Percentiles rank a stretch among this genome's conserved stretches.
Evolutionary conservation across 176 grass and related monocot species (phyloP).

Genomic region (Melocanna baccifera): DNA sequence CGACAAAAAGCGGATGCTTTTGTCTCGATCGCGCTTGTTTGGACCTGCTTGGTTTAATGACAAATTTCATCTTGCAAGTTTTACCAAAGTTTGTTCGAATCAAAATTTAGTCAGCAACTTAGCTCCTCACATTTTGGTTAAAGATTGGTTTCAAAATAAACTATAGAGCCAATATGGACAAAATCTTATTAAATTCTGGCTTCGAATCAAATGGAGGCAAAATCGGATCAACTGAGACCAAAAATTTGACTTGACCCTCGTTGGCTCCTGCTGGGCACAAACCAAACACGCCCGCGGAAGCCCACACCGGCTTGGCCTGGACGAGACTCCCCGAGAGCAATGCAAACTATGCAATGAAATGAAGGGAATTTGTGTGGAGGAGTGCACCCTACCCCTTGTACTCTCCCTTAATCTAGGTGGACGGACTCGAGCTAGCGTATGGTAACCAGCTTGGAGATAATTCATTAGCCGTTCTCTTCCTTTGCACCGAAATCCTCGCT

Average conservation of each 20-base stretch:
- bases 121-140: no score
- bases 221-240: no score
- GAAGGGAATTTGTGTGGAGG: conserved; percentile 24
- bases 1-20: conserved; percentile 52
- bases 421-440: neutral
- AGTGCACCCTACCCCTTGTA: neutral
- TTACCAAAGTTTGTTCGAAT: no score
- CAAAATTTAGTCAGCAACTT: no score
- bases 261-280: no score
- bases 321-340: neutral
- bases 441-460: neutral
- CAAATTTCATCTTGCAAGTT: no score
- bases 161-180: no score
- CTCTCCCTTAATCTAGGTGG: neutral
- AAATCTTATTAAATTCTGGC: no score
- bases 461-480: neutral
- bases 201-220: no score
- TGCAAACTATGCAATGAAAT: neutral
- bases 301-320: neutral
- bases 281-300: neutral
- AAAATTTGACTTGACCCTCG: no score
- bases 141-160: no score
- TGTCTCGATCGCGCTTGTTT: conserved; percentile 50
- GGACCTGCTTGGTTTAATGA: neutral
- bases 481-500: neutral